A percentile compares a stretch with the other conserved stretches of the same genome.
Conservation (phyloP, 768 basidiomycete genomes). For the Lactifluus piperatus region DNA sequence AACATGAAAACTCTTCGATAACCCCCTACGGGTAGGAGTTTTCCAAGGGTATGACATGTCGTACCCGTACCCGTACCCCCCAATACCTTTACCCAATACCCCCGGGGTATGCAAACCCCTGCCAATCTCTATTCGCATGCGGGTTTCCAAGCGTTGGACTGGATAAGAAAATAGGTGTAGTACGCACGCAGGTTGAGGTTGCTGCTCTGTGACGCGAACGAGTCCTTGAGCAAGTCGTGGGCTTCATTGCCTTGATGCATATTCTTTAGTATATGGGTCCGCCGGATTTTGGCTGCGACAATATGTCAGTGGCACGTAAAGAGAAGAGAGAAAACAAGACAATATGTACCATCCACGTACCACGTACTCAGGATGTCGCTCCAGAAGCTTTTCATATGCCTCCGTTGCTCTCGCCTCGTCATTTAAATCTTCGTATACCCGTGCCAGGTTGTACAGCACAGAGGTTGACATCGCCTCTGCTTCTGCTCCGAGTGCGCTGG, state of each 20-base stretch:
- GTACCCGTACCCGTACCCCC: too few relatives aligned
- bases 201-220: conserved; percentile 62
- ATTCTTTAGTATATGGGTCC: conserved; percentile 68
- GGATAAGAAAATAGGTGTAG: conserved; percentile 89
- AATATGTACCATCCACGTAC: too few relatives aligned
- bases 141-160: conserved; percentile 55
- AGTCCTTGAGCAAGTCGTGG: conserved; percentile 84
- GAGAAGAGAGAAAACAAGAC: too few relatives aligned
- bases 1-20: too few relatives aligned
- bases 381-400: conserved; percentile 79
- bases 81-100: too few relatives aligned
- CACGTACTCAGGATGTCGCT: conserved; percentile 91
- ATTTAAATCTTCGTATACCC: too few relatives aligned
- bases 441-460: too few relatives aligned
- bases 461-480: too few relatives aligned
- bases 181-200: conserved; percentile 87
- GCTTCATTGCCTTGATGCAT: conserved; percentile 75
- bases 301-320: background rate
- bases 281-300: conserved; percentile 78
- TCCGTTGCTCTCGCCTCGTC: conserved; percentile 66
- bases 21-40: too few relatives aligned
- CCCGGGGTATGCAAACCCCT: too few relatives aligned
- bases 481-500: conserved; percentile 36
- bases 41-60: too few relatives aligned
- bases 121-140: conserved; percentile 89